Percentiles rank a stretch among this genome's conserved stretches.
Evolutionary conservation across 768 basidiomycete species (phyloP).

Genomic region (Trichaptum fuscoviolaceum): DNA sequence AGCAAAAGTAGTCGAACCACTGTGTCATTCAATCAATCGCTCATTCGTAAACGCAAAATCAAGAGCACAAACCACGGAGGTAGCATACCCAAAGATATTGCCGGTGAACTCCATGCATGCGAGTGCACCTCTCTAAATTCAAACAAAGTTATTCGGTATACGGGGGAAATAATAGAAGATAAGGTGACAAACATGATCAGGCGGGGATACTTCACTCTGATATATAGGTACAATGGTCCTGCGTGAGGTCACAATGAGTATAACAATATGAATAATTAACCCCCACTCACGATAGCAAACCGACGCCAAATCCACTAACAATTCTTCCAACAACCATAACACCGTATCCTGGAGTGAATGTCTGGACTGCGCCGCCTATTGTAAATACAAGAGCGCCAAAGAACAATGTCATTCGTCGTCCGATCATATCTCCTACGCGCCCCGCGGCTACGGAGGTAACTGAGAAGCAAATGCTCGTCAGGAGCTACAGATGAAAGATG

Average conservation of each 20-base stretch:
- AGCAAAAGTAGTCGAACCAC: conserved; percentile 96
- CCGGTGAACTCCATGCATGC: conserved; percentile 96
- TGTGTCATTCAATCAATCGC: conserved; percentile 21
- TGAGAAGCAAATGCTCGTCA: conserved; percentile 24
- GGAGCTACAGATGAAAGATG: not conserved
- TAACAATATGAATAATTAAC: not conserved
- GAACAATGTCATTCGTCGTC: conserved; percentile 80
- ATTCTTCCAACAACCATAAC: conserved; percentile 82
- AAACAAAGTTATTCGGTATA: conserved; percentile 6
- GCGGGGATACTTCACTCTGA: conserved; percentile 93
- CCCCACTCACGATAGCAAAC: conserved; percentile 69
- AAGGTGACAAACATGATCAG: conserved; percentile 61
- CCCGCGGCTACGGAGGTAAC: conserved; percentile 90
- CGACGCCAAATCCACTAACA: conserved; percentile 85
- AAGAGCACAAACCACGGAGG: conserved; percentile 67
- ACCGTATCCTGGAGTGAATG: conserved; percentile 72
- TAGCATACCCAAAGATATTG: conserved; percentile 87
- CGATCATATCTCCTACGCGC: conserved; percentile 79
- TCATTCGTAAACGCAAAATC: not conserved
- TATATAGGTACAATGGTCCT: conserved; percentile 95
- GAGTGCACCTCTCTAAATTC: conserved; percentile 70
- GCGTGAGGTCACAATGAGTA: conserved; percentile 12
- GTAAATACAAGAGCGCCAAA: conserved; percentile 81
- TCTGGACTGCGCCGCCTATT: conserved; percentile 81
- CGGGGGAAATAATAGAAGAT: not conserved